Conservation (phyloP, 2,329 filamentous ascomycete genomes). For the Nemania diffusa region DNA sequence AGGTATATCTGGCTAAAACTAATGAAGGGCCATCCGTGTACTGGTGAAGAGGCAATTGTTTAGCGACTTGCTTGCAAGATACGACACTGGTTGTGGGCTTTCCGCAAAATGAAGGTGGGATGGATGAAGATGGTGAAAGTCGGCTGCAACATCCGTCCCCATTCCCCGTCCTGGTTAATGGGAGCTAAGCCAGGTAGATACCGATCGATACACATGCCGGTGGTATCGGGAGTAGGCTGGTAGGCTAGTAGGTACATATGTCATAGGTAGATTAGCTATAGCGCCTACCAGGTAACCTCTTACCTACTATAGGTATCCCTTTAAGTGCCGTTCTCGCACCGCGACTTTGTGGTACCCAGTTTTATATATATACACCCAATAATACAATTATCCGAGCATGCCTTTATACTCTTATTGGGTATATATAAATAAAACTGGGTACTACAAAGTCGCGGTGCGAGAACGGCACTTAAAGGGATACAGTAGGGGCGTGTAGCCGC, state of each 20-base stretch:
- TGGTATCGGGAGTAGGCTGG: no score
- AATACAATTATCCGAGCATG: no score
- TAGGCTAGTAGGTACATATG: background rate
- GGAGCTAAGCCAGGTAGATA: no score
- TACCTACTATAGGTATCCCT: background rate
- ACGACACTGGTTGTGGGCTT: background rate
- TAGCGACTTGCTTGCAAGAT: background rate
- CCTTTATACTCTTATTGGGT: no score
- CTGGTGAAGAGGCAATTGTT: background rate
- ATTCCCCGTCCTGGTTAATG: background rate
- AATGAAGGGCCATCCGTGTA: background rate
- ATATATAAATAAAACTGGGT: no score
- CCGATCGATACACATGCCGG: no score
- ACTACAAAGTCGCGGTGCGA: no score
- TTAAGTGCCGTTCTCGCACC: no score
- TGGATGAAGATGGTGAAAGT: background rate
- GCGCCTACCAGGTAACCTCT: background rate
- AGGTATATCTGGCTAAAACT: background rate
- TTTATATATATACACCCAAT: no score
- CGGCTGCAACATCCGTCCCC: background rate
- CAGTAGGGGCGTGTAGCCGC: background rate
- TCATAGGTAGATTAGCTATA: background rate
- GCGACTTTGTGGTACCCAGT: no score
- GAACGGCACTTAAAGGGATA: no score
- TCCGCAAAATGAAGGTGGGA: constrained; percentile 6